Conservation (phyloP, 2,329 filamentous ascomycete genomes). For the Pseudogymnoascus sp. region DNA sequence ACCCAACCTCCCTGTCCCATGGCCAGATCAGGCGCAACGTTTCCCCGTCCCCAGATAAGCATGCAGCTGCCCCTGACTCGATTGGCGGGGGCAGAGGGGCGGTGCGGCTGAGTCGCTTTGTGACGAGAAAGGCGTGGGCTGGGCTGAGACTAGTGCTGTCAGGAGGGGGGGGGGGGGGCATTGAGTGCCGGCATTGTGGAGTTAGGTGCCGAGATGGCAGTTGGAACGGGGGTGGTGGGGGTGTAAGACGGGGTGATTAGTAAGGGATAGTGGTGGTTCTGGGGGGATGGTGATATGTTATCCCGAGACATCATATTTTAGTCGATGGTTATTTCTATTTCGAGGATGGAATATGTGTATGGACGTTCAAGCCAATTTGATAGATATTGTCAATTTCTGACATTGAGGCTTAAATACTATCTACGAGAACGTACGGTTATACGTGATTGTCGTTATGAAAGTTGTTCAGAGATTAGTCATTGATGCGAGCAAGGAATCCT, state of each 20-base stretch:
- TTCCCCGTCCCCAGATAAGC: background rate
- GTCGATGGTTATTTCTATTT: background rate
- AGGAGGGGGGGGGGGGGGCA: background rate
- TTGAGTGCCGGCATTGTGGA: background rate
- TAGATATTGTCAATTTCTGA: background rate
- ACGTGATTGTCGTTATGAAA: background rate
- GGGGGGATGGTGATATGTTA: background rate
- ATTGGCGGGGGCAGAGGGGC: background rate
- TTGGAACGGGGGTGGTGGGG: background rate
- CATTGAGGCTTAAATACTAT: background rate
- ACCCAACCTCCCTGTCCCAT: background rate
- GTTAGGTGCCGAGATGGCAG: background rate
- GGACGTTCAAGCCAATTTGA: background rate
- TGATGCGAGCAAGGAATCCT: background rate
- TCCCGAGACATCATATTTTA: background rate
- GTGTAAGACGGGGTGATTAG: slow-evolving; percentile 1
- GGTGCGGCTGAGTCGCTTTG: background rate
- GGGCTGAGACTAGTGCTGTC: background rate
- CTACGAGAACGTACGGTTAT: too few species aligned
- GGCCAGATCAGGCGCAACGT: background rate
- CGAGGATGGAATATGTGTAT: background rate
- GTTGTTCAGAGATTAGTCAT: background rate
- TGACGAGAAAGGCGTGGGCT: background rate
- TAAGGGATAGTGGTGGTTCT: background rate
- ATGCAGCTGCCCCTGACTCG: background rate